Percentiles rank a stretch among this genome's conserved stretches.
phyloP scores from a whole-genome alignment of 2,329 filamentous ascomycete genomes.

The Torrubiellomyces zombiae region DNA sequence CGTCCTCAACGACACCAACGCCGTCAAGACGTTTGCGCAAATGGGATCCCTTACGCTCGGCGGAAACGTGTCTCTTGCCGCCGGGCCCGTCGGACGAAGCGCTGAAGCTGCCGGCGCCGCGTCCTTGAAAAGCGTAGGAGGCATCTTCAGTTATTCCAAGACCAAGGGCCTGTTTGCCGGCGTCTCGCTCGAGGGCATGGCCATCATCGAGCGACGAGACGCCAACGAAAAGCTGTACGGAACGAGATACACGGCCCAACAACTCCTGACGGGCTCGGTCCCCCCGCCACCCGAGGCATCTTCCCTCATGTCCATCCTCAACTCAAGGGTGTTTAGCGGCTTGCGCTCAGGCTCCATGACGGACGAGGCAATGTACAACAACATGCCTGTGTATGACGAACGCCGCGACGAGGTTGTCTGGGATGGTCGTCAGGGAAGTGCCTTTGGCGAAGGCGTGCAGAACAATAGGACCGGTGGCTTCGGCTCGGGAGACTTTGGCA shows the following conservation, averaged over 20 bases:
- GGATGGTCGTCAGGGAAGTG: slow-evolving; percentile 57
- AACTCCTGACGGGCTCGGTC: slow-evolving; percentile 66
- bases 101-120: slow-evolving; percentile 92
- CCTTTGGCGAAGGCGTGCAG: slow-evolving; percentile 47
- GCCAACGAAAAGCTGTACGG: slow-evolving; percentile 96
- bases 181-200: slow-evolving; percentile 83
- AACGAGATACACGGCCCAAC: slow-evolving; percentile 59
- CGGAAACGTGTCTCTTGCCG: slow-evolving; percentile 90
- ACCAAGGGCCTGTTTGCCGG: slow-evolving; percentile 95
- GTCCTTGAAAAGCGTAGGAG: slow-evolving; percentile 73
- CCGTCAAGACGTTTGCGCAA: slow-evolving; percentile 89
- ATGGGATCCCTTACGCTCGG: slow-evolving; percentile 81
- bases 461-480: slow-evolving; percentile 21
- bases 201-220: slow-evolving; percentile 85
- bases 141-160: slow-evolving; percentile 93
- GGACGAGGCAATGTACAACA: slow-evolving; percentile 73
- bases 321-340: slow-evolving; percentile 70
- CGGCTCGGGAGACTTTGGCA: slow-evolving; percentile 29
- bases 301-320: slow-evolving; percentile 70
- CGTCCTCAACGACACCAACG: slow-evolving; percentile 80
- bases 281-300: slow-evolving; percentile 66
- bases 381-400: slow-evolving; percentile 77
- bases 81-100: slow-evolving; percentile 84
- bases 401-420: slow-evolving; percentile 68
- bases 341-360: slow-evolving; percentile 23